Conservation (phyloP, 768 basidiomycete species). For the Mycena rosella region DNA sequence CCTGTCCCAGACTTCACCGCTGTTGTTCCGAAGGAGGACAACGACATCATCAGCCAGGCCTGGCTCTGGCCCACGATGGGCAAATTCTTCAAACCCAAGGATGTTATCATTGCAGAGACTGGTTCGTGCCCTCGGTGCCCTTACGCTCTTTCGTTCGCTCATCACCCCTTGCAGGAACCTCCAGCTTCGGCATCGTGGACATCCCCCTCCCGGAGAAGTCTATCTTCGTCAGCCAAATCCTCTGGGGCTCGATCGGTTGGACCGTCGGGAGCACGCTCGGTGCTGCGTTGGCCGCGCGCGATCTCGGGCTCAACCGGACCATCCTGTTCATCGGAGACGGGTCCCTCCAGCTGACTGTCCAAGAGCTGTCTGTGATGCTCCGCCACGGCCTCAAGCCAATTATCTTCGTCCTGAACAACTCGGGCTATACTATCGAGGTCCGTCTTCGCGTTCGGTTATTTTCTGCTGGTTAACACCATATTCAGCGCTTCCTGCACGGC, state of each 20-base stretch:
- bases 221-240: slow-evolving; percentile 77
- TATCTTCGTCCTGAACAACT: slow-evolving; percentile 86
- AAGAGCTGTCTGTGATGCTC: slow-evolving; percentile 90
- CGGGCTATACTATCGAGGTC: slow-evolving; percentile 88
- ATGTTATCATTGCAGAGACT: slow-evolving; percentile 91
- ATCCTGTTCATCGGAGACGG: slow-evolving; percentile 92
- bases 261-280: slow-evolving; percentile 84
- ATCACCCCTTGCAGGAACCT: slow-evolving; percentile 63
- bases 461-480: background rate
- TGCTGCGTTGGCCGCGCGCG: slow-evolving; percentile 83
- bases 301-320: slow-evolving; percentile 71
- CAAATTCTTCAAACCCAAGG: slow-evolving; percentile 76
- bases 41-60: slow-evolving; percentile 74
- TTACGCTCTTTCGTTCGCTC: background rate
- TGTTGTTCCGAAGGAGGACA: slow-evolving; percentile 63
- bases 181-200: slow-evolving; percentile 88
- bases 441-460: slow-evolving; percentile 58
- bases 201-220: slow-evolving; percentile 81
- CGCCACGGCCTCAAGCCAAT: slow-evolving; percentile 80
- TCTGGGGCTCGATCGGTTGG: slow-evolving; percentile 97
- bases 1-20: slow-evolving; percentile 60
- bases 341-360: slow-evolving; percentile 83
- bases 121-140: slow-evolving; percentile 54
- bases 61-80: slow-evolving; percentile 89
- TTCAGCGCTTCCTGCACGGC: slow-evolving; percentile 47